phyloP scores from a whole-genome alignment of 768 basidiomycete genomes.

The Hericium alpestre region DNA sequence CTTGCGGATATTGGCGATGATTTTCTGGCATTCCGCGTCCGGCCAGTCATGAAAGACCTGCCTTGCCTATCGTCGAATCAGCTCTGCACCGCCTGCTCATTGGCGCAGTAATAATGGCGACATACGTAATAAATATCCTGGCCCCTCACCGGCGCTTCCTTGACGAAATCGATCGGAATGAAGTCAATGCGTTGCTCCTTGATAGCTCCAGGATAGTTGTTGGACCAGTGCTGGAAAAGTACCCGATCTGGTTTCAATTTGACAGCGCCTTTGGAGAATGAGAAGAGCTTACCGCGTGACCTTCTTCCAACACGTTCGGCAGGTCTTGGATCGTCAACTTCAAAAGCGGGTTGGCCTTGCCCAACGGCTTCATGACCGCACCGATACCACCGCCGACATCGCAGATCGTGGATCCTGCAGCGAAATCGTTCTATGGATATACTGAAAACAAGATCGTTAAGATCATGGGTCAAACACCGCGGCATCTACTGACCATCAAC shows the following conservation, averaged over 20 bases:
- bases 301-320: slow-evolving; percentile 21
- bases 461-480: too few species aligned
- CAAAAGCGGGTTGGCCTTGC: slow-evolving; percentile 17
- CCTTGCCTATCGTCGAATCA: slow-evolving; percentile 20
- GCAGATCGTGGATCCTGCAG: slow-evolving; percentile 16
- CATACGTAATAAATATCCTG: slow-evolving; percentile 33
- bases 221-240: slow-evolving; percentile 20
- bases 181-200: slow-evolving; percentile 27
- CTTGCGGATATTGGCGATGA: slow-evolving; percentile 25
- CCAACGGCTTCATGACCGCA: slow-evolving; percentile 17
- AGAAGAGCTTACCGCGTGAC: slow-evolving; percentile 12
- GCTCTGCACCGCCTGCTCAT: not conserved
- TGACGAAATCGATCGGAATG: slow-evolving; percentile 29
- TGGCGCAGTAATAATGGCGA: not conserved
- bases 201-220: slow-evolving; percentile 25
- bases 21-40: slow-evolving; percentile 23
- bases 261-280: not conserved
- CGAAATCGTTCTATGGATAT: slow-evolving; percentile 18
- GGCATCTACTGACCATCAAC: not conserved
- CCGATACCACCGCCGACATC: slow-evolving; percentile 25
- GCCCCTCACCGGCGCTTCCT: slow-evolving; percentile 23
- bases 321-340: slow-evolving; percentile 22
- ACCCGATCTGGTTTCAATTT: too few species aligned
- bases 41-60: slow-evolving; percentile 35
- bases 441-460: slow-evolving; percentile 8